These are phyloP conservation scores for Aspergillus steynii DNA, from an alignment of 495 filamentous ascomycete genomes.

Conservation along the genomic window DNA sequence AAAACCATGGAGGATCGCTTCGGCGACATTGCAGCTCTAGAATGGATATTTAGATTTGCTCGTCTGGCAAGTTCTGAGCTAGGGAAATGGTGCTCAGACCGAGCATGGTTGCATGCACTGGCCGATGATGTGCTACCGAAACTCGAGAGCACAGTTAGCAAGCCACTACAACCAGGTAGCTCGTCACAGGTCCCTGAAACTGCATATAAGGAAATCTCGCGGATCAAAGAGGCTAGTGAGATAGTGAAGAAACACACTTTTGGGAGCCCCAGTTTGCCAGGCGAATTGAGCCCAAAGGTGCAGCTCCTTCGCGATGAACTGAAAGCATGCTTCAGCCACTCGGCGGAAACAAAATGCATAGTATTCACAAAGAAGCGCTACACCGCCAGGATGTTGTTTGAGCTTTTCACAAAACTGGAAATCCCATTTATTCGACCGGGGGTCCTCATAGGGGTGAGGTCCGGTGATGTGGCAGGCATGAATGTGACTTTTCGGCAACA, in stretches of 20 bases:
- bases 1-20: conserved; percentile 54
- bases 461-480: conserved; percentile 49
- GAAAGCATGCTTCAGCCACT: conserved; percentile 53
- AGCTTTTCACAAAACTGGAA: conserved; percentile 60
- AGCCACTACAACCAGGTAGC: conserved; percentile 27
- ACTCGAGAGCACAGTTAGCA: conserved; percentile 59
- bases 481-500: conserved; percentile 72
- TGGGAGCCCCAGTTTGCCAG: conserved; percentile 36
- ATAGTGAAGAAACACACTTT: conserved; percentile 55
- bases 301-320: conserved; percentile 60
- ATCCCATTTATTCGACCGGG: conserved; percentile 64
- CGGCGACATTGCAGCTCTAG: conserved; percentile 57
- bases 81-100: conserved; percentile 85
- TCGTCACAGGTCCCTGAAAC: conserved; percentile 30
- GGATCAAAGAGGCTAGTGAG: conserved; percentile 60
- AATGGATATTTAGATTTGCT: conserved; percentile 58
- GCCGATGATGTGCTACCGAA: conserved; percentile 63
- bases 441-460: conserved; percentile 61
- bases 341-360: conserved; percentile 71
- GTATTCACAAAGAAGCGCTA: conserved; percentile 81
- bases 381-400: conserved; percentile 70
- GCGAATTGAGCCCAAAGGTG: conserved; percentile 72
- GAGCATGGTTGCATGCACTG: conserved; percentile 73
- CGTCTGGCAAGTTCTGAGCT: conserved; percentile 64
- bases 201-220: conserved; percentile 49